These are phyloP conservation scores for Penicillium sp. DNA, from an alignment of 2,329 filamentous ascomycete species.

Conservation along the genomic window DNA sequence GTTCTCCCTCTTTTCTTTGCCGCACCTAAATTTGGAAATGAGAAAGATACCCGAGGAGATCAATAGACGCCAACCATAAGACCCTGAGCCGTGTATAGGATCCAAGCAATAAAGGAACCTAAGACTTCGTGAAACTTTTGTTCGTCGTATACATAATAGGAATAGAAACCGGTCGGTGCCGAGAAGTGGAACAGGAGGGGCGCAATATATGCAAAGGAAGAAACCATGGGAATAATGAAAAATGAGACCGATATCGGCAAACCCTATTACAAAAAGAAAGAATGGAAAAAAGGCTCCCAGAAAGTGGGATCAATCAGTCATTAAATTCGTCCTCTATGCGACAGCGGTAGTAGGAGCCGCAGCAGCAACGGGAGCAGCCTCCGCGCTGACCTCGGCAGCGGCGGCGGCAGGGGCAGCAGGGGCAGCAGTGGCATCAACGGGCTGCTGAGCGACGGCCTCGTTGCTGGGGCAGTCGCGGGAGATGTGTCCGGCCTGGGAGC, in stretches of 20 bases:
- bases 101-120: slow-evolving; percentile 29
- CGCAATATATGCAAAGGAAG: slow-evolving; percentile 36
- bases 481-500: slow-evolving; percentile 90
- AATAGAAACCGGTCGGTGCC: too few relatives aligned
- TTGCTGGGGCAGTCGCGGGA: slow-evolving; percentile 87
- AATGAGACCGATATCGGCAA: too few relatives aligned
- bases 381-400: slow-evolving; percentile 16
- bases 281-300: slow-evolving; percentile 11
- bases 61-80: slow-evolving; percentile 39
- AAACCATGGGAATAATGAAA: slow-evolving; percentile 25
- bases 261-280: too few relatives aligned
- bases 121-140: slow-evolving; percentile 36
- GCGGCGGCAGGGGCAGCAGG: slow-evolving; percentile 22
- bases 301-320: too few relatives aligned
- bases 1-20: too few relatives aligned
- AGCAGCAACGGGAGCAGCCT: slow-evolving; percentile 32
- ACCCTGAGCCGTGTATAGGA: too few relatives aligned
- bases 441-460: too few relatives aligned
- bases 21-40: too few relatives aligned
- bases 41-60: slow-evolving; percentile 30
- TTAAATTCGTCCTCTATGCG: slow-evolving; percentile 35
- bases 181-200: slow-evolving; percentile 24
- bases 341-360: slow-evolving; percentile 38
- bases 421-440: slow-evolving; percentile 31
- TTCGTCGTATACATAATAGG: slow-evolving; percentile 37